These are phyloP conservation scores for Ensete ventricosum DNA, from an alignment of 176 grass and related monocot genomes.

Conservation along the genomic window DNA sequence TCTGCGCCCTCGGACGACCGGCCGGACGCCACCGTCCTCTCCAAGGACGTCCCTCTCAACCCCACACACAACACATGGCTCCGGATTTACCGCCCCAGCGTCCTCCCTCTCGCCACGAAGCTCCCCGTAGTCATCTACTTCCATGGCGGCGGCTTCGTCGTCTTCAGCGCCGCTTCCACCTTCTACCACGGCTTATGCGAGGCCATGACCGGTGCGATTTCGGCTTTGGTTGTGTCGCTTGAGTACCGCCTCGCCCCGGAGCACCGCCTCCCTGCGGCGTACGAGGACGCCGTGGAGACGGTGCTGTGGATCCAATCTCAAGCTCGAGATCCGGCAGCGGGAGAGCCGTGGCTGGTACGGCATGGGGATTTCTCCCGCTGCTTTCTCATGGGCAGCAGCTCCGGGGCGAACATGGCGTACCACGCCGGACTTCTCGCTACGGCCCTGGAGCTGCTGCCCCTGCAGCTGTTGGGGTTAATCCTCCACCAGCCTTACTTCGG, in stretches of 20 bases:
- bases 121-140: constrained; percentile 80
- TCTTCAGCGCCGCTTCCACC: constrained; percentile 29
- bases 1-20: constrained; percentile 15
- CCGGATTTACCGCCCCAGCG: constrained; percentile 47
- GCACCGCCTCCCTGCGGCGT: constrained; percentile 57
- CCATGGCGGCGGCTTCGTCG: constrained; percentile 80
- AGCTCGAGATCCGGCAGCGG: background rate
- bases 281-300: constrained; percentile 59
- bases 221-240: constrained; percentile 45
- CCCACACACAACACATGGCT: constrained; percentile 38
- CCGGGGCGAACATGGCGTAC: constrained; percentile 81
- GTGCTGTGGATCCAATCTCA: constrained; percentile 52
- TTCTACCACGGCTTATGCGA: constrained; percentile 63
- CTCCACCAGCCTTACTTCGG: constrained; percentile 89
- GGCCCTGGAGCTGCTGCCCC: constrained; percentile 13
- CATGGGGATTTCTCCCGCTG: constrained; percentile 51
- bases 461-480: constrained; percentile 24
- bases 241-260: constrained; percentile 80
- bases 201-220: constrained; percentile 38
- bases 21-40: constrained; percentile 22
- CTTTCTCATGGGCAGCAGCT: constrained; percentile 83
- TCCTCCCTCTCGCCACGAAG: background rate
- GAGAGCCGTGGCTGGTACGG: constrained; percentile 35
- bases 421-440: constrained; percentile 27
- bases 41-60: constrained; percentile 58